Evolutionary conservation across 768 basidiomycete species (phyloP).

Genomic region (Phanerochaete carnosa): DNA sequence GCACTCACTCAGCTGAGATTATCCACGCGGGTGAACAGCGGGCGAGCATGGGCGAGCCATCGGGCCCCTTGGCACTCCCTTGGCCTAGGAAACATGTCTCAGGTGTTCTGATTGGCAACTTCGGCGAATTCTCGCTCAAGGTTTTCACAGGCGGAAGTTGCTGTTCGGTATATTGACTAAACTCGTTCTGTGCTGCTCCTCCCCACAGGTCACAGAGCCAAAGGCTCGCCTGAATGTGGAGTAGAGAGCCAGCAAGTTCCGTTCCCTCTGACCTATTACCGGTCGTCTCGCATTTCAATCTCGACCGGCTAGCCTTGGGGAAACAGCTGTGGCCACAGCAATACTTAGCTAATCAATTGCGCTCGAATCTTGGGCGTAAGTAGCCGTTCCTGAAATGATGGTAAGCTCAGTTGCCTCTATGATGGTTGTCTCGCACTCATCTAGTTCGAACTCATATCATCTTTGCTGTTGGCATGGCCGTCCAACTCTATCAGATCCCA

Average conservation of each 20-base stretch:
- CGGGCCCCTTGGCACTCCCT: neutral
- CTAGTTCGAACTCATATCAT: neutral
- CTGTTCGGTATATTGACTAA: neutral
- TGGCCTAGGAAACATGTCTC: neutral
- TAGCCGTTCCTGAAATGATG: neutral
- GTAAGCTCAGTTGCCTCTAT: neutral
- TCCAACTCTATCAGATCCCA: neutral
- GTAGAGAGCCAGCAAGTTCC: neutral
- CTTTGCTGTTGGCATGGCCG: neutral
- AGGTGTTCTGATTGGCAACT: slow-evolving; percentile 5
- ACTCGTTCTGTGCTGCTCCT: neutral
- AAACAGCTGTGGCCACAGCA: too few relatives aligned
- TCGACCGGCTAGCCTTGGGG: too few relatives aligned
- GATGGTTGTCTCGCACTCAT: neutral
- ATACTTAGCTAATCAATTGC: neutral
- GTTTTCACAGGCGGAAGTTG: neutral
- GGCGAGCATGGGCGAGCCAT: neutral
- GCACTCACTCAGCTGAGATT: slow-evolving; percentile 2
- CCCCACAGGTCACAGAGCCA: neutral
- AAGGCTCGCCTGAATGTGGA: neutral
- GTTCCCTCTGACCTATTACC: neutral
- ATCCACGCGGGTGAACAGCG: slow-evolving; percentile 3
- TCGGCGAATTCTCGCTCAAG: slow-evolving; percentile 2
- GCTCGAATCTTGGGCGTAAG: neutral
- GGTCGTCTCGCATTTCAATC: too few relatives aligned